Conservation (phyloP, 2,329 filamentous ascomycete species). For the Colletotrichum tropicale region DNA sequence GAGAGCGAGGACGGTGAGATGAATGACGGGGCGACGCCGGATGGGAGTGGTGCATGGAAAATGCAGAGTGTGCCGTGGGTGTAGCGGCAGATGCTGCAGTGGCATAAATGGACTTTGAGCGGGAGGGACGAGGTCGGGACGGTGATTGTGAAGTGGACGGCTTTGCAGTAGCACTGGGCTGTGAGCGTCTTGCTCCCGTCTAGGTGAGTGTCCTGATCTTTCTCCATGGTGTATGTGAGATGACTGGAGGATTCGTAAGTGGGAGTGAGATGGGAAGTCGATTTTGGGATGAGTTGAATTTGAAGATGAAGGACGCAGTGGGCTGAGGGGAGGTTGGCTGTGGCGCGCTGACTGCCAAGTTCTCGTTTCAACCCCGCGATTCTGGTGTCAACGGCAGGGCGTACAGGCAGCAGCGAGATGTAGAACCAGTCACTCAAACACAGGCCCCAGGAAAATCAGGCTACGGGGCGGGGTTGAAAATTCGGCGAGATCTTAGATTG, state of each 20-base stretch:
- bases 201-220: not conserved
- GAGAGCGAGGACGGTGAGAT: constrained; percentile 40
- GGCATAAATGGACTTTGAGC: constrained; percentile 46
- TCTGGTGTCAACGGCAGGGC: not conserved
- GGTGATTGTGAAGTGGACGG: constrained; percentile 45
- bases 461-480: not conserved
- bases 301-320: not conserved
- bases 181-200: constrained; percentile 37
- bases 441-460: not conserved
- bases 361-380: not conserved
- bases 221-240: not conserved
- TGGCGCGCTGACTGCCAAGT: not conserved
- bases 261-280: not conserved
- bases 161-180: constrained; percentile 50
- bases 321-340: not conserved
- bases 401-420: not conserved
- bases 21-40: constrained; percentile 39
- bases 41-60: constrained; percentile 44
- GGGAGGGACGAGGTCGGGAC: constrained; percentile 42
- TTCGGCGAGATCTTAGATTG: not conserved
- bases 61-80: constrained; percentile 44
- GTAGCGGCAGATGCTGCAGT: constrained; percentile 50
- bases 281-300: not conserved
- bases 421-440: not conserved
- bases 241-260: not conserved